These are phyloP conservation scores for Microglena sp. DNA, from an alignment of 139 green algal genomes.

Conservation along the genomic window DNA sequence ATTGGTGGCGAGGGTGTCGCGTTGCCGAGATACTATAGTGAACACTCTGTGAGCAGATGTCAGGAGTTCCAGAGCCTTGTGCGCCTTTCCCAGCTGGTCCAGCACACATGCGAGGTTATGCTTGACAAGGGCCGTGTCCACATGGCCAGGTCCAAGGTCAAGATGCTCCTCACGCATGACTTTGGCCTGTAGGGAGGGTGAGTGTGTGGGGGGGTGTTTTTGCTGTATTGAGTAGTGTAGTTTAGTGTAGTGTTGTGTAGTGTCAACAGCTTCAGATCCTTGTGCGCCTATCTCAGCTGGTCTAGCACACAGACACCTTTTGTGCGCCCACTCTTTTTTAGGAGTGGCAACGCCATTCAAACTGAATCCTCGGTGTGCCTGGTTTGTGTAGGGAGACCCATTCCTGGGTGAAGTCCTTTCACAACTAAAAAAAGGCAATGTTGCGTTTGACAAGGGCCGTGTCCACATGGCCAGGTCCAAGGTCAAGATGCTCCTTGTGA, in stretches of 20 bases:
- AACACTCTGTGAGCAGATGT: slow-evolving; percentile 9
- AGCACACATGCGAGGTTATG: slow-evolving; percentile 49
- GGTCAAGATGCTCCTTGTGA: slow-evolving; percentile 13
- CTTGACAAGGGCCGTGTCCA: slow-evolving; percentile 29
- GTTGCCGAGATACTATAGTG: slow-evolving; percentile 5
- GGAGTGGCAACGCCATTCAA: no score
- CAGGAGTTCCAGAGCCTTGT: slow-evolving; percentile 32
- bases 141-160: slow-evolving; percentile 27
- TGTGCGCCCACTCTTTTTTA: no score
- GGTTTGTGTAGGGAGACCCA: no score
- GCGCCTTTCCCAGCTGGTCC: slow-evolving; percentile 34
- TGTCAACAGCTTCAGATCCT: slow-evolving; percentile 27
- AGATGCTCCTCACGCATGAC: slow-evolving; percentile 16
- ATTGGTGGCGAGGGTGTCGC: slow-evolving; percentile 29
- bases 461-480: slow-evolving; percentile 36
- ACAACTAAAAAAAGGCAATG: no score
- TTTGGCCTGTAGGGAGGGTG: slow-evolving; percentile 9
- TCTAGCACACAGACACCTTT: slow-evolving; percentile 41
- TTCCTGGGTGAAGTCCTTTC: no score
- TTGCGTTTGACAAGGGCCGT: slow-evolving; percentile 37
- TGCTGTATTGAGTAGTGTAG: no score
- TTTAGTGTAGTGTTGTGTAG: no score
- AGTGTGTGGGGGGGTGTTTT: no score
- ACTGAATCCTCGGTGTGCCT: no score
- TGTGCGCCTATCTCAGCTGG: slow-evolving; percentile 30